Base-by-base conservation (phyloP, 2,329 filamentous ascomycete genomes). In the Alternaria brassicae region DNA sequence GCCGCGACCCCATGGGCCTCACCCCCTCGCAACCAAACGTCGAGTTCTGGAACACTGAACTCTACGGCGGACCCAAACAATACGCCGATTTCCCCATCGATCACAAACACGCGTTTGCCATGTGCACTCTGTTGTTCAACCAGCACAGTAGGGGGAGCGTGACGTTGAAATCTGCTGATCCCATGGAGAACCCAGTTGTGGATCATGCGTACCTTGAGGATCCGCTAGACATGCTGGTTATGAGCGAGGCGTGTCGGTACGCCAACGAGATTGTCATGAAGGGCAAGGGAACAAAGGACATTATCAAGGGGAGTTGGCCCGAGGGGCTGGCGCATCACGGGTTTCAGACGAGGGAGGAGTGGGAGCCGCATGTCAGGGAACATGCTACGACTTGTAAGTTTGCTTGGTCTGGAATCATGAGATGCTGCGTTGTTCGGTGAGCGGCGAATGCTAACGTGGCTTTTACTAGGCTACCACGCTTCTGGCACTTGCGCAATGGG, bases 11-110 rank as follows among this genome's bases (percentile, higher is more conserved):
- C 0, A 89, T 90, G 87, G 85, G 84, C 17, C 76, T 89, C 15
- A 83, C 82, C 0, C 74, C 79, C 0, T 72, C 74, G 6, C 87
- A 89, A 67, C 85, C 87, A 0, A 86, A 88, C 66, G 71, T 88
- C 48, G 87, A 89, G 66, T 84, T 88, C 73, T 89, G 88, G 75
- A 85, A 81, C 30, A 88, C 86, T 0, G 86, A 88, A 68, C 85
- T 84, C 66, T 88, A 88, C 63, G 85, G 85, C 4, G 85, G 85
- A 0, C 86, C 86, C 0, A 86, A 86, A 62, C 84, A 87, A 59
- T 88, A 81, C 60, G 77, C 80, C 19, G 75, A 86, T 36, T 84
- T 82, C 53, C 86, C 86, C 0, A 74, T 80, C 2, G 80, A 86
- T 41, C 77, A 81, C 17, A 80, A 87, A 55, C 80, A 85, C 60